Conservation (phyloP, 1,139 yeast species). For the Kodamaea anthophila region DNA sequence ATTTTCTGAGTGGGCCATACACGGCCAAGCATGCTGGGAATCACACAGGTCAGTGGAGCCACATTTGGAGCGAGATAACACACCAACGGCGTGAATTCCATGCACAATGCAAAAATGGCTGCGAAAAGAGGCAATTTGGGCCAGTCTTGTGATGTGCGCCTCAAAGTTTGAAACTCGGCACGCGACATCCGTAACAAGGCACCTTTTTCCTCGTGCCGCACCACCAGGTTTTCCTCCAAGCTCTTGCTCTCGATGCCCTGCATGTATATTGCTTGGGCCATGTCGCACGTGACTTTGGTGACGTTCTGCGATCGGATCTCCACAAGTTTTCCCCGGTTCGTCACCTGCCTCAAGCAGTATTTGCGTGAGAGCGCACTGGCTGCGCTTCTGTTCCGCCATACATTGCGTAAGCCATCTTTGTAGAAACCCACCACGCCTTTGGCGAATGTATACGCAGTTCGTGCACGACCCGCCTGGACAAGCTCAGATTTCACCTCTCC, state of each 20-base stretch:
- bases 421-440: conserved; percentile 42
- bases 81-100: conserved; percentile 59
- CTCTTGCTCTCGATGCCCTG: conserved; percentile 19
- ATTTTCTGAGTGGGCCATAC: conserved; percentile 21
- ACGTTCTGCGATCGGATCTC: conserved; percentile 24
- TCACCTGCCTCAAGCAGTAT: conserved; percentile 19
- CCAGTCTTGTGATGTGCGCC: conserved; percentile 55
- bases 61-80: conserved; percentile 55
- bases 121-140: conserved; percentile 60
- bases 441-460: conserved; percentile 36
- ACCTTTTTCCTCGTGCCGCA: conserved; percentile 12
- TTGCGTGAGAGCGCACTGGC: conserved; percentile 18
- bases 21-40: conserved; percentile 45
- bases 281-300: conserved; percentile 22
- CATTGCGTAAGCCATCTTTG: conserved; percentile 45
- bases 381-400: conserved; percentile 36
- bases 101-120: conserved; percentile 47
- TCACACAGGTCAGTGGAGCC: conserved; percentile 64
- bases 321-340: conserved; percentile 20
- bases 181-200: conserved; percentile 41
- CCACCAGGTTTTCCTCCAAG: conserved; percentile 13
- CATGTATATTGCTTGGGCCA: conserved; percentile 34
- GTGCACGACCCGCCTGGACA: too few relatives aligned
- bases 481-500: conserved; percentile 26
- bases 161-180: conserved; percentile 45